Evolutionary conservation across 202 grass and related monocot species (phyloP).

Genomic region (Saccharum hybrid): DNA sequence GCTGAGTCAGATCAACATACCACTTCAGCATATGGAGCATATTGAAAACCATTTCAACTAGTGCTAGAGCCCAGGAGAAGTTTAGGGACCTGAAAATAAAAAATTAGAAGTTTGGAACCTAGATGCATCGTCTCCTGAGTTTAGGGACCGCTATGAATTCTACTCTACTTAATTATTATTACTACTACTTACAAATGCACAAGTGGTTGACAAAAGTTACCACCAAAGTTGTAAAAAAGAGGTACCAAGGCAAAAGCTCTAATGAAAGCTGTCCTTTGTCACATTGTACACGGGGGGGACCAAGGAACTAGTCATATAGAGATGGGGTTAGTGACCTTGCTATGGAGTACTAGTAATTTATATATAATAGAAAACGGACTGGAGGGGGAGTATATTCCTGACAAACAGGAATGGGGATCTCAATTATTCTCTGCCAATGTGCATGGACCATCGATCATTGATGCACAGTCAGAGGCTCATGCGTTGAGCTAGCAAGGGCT

Average conservation of each 20-base stretch:
- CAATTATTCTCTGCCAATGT: slow-evolving; percentile 37
- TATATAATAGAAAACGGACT: too few species aligned
- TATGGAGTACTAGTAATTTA: neutral
- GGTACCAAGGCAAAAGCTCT: neutral
- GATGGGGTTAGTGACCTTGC: neutral
- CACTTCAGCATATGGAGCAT: too few species aligned
- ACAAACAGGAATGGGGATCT: slow-evolving; percentile 11
- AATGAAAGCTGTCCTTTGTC: neutral
- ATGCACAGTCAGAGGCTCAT: neutral
- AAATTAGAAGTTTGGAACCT: neutral
- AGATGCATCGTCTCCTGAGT: neutral
- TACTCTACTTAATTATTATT: neutral
- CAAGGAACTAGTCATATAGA: neutral
- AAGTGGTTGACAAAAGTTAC: neutral
- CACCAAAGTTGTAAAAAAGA: neutral
- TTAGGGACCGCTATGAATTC: neutral
- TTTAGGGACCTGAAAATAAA: too few species aligned
- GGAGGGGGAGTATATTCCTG: slow-evolving; percentile 23
- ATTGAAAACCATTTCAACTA: too few species aligned
- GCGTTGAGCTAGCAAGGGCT: neutral
- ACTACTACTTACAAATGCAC: neutral
- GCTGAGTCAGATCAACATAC: too few species aligned
- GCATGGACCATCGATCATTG: slow-evolving; percentile 44
- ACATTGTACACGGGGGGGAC: neutral
- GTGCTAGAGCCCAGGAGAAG: too few species aligned